phyloP scores from a whole-genome alignment of 2,329 filamentous ascomycete genomes.

The Colletotrichum lindemuthianum region DNA sequence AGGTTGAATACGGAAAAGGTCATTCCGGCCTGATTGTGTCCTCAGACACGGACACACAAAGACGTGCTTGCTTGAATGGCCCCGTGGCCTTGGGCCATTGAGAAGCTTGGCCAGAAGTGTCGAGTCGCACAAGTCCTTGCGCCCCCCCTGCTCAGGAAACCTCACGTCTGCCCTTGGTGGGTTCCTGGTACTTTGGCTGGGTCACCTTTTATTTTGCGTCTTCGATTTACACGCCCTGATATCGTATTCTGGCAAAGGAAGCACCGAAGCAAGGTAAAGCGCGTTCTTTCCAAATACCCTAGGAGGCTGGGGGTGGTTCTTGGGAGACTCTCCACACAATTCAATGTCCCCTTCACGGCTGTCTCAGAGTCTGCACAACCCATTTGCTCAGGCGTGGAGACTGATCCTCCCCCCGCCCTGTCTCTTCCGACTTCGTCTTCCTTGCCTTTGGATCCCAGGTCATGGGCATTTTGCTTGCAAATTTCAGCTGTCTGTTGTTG shows the following conservation, averaged over 20 bases:
- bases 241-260: conserved; percentile 28
- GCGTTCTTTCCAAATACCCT: conserved; percentile 39
- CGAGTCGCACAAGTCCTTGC: conserved; percentile 22
- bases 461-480: conserved; percentile 27
- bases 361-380: conserved; percentile 57
- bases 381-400: conserved; percentile 42
- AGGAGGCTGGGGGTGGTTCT: conserved; percentile 36
- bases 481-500: conserved; percentile 25
- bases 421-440: conserved; percentile 41
- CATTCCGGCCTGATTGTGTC: conserved; percentile 20
- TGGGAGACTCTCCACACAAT: conserved; percentile 47
- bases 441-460: conserved; percentile 21
- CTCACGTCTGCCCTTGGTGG: conserved; percentile 15
- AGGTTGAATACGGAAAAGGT: conserved; percentile 15
- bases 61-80: conserved; percentile 31
- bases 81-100: conserved; percentile 31
- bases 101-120: conserved; percentile 29
- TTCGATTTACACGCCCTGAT: conserved; percentile 20
- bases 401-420: conserved; percentile 35
- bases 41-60: conserved; percentile 24
- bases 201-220: conserved; percentile 20
- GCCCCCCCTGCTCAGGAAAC: conserved; percentile 24
- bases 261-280: conserved; percentile 21
- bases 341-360: conserved; percentile 49
- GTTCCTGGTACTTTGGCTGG: conserved; percentile 34